Base-by-base conservation (phyloP, 768 basidiomycete genomes). In the Boletus sp. region DNA sequence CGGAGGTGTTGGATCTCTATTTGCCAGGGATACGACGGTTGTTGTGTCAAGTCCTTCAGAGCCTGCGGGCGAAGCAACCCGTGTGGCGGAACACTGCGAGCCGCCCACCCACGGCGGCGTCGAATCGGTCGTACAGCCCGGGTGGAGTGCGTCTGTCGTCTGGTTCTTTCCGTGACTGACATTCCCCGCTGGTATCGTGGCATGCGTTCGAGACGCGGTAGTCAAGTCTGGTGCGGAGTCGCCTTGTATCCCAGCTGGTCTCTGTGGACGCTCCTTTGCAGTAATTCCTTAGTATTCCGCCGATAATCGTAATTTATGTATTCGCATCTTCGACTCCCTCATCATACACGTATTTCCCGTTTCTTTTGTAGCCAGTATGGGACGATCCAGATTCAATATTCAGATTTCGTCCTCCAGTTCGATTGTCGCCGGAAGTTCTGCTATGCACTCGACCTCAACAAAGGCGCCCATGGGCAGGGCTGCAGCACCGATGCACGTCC, bases 401-500 rank as follows among this genome's bases (percentile, higher is more conserved):
- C 23, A 25, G 23, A 25, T 25, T 25, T 25, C 23, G 23, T 25
- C 23, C 23, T 25, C 23, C 23, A 25, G 4, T 25, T 25, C 23
- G 4, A 25, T 25, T 25, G 23, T 25, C 23, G 23, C 23, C 4
- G 23, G 23, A 25, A 59, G 25, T 27, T 78, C 79, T 13, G 82
- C 84, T 29, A 82, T 72, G 59, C 81, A 84, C 56, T 85, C 84
- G 33, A 85, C 78, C 73, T 86, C 84, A 30, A 86, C 75, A 51
- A 76, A 77, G 8, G 79, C 80, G 15, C 79, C 77, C 51, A 79
- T 40, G 1, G 84, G 82, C 37, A 86, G 74, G 8, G 71, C 64
- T 3, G 74, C 75, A 13, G 84, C 83, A 7, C 81, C 83, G 17
- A 86, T 66, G 63, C 82, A 83, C 23, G 83, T 84, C 40, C 83